These are phyloP conservation scores for Gentiana straminea DNA, from an alignment of 257 asterid species.

Conservation along the genomic window DNA sequence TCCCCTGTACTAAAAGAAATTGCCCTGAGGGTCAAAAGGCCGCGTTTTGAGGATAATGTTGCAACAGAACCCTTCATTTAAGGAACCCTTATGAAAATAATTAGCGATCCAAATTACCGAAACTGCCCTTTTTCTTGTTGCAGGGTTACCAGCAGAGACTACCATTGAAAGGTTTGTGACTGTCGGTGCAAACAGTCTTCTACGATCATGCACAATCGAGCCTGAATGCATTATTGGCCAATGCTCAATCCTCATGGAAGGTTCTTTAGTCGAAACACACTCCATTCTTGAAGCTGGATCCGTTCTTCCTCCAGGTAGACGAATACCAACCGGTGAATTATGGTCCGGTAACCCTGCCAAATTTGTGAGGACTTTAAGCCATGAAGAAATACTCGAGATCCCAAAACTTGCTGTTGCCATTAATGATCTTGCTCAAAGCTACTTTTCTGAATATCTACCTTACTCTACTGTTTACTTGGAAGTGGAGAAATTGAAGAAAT, in stretches of 20 bases:
- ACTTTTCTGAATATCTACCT: conserved; percentile 74
- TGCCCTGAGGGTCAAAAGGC: too few species aligned
- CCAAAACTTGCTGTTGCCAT: conserved; percentile 84
- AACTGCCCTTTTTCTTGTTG: conserved; percentile 7
- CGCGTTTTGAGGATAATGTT: too few species aligned
- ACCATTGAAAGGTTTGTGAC: conserved; percentile 76
- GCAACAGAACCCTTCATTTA: neutral
- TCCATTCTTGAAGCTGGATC: conserved; percentile 94
- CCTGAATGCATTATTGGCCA: conserved; percentile 97
- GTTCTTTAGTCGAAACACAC: conserved; percentile 82
- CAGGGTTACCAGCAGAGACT: conserved; percentile 96
- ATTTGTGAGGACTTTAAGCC: conserved; percentile 70
- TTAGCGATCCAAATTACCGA: conserved; percentile 3
- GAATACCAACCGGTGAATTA: conserved; percentile 91
- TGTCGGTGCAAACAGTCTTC: conserved; percentile 72
- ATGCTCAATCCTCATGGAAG: conserved; percentile 90
- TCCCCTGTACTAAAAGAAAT: too few species aligned
- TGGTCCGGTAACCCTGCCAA: conserved; percentile 98
- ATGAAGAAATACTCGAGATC: conserved; percentile 80
- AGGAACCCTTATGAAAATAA: neutral
- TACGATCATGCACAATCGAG: conserved; percentile 85
- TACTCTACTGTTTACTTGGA: conserved; percentile 86
- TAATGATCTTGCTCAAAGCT: conserved; percentile 63
- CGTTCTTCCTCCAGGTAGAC: conserved; percentile 88
- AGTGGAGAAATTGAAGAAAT: conserved; percentile 85